Conservation (phyloP, 768 basidiomycete genomes). For the Phylloporus sp. region DNA sequence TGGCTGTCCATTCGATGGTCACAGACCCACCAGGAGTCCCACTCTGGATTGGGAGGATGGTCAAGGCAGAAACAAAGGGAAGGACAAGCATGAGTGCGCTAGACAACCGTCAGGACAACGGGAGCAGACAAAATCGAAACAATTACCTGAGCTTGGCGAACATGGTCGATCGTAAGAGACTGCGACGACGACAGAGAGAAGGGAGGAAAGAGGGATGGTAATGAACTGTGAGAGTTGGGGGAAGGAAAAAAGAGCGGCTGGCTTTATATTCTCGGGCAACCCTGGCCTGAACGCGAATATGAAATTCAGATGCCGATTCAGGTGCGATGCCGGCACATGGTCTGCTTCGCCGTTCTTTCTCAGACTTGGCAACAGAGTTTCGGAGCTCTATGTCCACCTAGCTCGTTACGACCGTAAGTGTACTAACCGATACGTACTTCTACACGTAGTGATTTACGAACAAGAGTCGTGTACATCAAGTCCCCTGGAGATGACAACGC, state of each 20-base stretch:
- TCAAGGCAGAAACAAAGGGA: conserved; percentile 43
- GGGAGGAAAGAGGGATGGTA: conserved; percentile 14
- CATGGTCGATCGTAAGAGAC: conserved; percentile 39
- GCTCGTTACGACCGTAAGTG: not conserved
- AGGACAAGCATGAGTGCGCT: conserved; percentile 45
- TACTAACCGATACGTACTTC: conserved; percentile 1
- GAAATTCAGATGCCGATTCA: conserved; percentile 20
- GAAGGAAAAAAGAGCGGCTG: not conserved
- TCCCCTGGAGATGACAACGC: not conserved
- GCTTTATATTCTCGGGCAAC: conserved; percentile 21
- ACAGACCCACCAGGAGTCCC: conserved; percentile 31
- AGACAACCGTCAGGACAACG: not conserved
- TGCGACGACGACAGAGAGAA: not conserved
- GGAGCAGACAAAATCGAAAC: fast-evolving
- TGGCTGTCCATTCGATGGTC: conserved; percentile 47
- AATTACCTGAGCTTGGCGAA: conserved; percentile 47
- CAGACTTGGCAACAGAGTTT: conserved; percentile 6
- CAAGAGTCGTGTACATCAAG: not conserved
- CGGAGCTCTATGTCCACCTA: conserved; percentile 11
- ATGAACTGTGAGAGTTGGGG: conserved; percentile 15
- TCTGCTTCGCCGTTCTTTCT: conserved; percentile 11
- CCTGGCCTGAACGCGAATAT: conserved; percentile 4
- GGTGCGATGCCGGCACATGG: conserved; percentile 20
- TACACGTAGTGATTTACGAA: not conserved
- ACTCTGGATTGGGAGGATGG: conserved; percentile 35